Evolutionary conservation across 73 alveolate genomes (phyloP).

Genomic region (Vitrella brassicaformis): DNA sequence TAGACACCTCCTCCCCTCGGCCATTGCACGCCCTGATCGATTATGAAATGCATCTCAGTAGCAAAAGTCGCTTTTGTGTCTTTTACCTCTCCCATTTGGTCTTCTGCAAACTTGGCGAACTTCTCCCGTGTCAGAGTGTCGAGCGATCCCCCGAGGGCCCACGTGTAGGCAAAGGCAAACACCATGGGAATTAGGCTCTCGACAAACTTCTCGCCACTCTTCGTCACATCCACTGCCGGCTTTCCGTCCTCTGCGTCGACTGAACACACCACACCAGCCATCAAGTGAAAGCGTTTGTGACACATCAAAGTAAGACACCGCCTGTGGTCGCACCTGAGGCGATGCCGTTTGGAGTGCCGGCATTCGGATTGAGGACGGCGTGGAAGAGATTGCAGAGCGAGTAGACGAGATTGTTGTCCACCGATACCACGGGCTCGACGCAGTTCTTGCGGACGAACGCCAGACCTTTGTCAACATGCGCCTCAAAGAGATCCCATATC

Average conservation of each 20-base stretch:
- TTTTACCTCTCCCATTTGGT: no score
- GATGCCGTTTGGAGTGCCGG: background rate
- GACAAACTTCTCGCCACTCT: conserved; percentile 41
- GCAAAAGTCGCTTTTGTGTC: no score
- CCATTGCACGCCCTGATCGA: no score
- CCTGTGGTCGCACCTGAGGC: background rate
- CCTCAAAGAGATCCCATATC: conserved; percentile 22
- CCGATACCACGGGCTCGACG: conserved; percentile 63
- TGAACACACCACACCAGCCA: no score
- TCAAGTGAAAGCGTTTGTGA: no score
- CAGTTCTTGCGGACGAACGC: conserved; percentile 54
- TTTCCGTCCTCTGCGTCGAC: no score
- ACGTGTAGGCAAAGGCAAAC: conserved; percentile 63
- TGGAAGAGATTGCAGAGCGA: conserved; percentile 16
- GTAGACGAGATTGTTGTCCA: conserved; percentile 42
- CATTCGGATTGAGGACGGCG: conserved; percentile 31
- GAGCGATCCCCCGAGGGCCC: conserved; percentile 66
- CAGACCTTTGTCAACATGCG: conserved; percentile 29
- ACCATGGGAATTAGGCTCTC: conserved; percentile 62
- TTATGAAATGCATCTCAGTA: no score
- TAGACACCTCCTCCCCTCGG: background rate
- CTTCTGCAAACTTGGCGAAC: background rate
- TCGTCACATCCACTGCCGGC: no score
- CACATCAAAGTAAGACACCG: no score
- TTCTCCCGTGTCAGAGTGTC: background rate